phyloP scores from a whole-genome alignment of 768 basidiomycete genomes.

The Podaxis carcinomalis region DNA sequence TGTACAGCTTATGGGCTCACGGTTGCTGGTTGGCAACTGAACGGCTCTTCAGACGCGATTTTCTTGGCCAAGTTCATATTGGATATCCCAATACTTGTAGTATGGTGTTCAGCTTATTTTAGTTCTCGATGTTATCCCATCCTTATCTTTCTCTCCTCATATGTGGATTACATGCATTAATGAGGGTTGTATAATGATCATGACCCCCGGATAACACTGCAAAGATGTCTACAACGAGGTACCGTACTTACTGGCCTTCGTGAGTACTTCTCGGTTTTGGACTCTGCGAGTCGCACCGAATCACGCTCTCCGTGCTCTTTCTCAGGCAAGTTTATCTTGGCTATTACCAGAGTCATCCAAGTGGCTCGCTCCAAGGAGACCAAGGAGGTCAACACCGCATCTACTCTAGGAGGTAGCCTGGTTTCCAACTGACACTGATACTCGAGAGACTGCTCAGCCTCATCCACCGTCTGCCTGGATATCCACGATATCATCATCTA shows the following conservation, averaged over 20 bases:
- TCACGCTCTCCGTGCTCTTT: not conserved
- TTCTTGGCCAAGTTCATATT: too few species aligned
- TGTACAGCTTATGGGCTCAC: too few species aligned
- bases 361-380: constrained; percentile 6
- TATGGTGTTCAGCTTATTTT: too few species aligned
- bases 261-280: not conserved
- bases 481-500: constrained; percentile 1
- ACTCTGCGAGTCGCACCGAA: not conserved
- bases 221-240: constrained; percentile 5
- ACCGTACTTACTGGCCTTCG: not conserved
- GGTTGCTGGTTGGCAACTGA: too few species aligned
- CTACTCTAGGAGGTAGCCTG: not conserved
- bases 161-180: too few species aligned
- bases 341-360: not conserved
- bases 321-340: constrained; percentile 6
- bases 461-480: not conserved
- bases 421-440: not conserved
- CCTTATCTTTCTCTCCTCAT: too few species aligned
- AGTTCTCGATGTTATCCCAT: too few species aligned
- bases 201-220: not conserved
- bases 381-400: not conserved
- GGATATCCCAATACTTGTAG: too few species aligned
- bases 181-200: too few species aligned
- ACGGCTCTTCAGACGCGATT: too few species aligned
- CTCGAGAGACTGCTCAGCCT: not conserved